Conservation (phyloP, 2,329 filamentous ascomycete genomes). For the Xylariaceae sp. region DNA sequence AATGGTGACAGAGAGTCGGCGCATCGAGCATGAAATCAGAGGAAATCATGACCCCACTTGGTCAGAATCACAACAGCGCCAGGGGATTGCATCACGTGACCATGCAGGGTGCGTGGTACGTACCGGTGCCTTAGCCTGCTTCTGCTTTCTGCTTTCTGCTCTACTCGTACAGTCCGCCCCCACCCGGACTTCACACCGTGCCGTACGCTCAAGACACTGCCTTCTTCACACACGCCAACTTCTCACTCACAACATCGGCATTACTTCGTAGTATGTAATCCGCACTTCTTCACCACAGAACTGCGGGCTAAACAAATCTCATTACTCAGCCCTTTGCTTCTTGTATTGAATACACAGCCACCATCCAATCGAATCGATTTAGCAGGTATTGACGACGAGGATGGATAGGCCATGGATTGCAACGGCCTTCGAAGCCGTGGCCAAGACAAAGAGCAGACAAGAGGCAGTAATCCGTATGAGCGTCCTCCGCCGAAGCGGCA, state of each 20-base stretch:
- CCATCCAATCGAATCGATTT: background rate
- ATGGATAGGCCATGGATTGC: background rate
- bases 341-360: background rate
- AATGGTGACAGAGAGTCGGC: constrained; percentile 12
- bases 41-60: constrained; percentile 6
- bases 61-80: background rate
- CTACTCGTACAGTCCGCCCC: background rate
- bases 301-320: background rate
- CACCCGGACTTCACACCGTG: too few relatives aligned
- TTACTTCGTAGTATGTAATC: too few relatives aligned
- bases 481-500: background rate
- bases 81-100: constrained; percentile 14
- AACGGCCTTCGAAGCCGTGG: background rate
- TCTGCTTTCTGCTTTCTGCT: background rate
- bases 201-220: too few relatives aligned
- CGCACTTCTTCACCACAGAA: too few relatives aligned
- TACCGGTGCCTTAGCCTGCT: background rate
- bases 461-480: background rate
- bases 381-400: background rate
- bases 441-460: background rate
- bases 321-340: background rate
- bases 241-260: too few relatives aligned
- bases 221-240: too few relatives aligned
- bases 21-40: constrained; percentile 12
- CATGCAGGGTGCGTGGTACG: constrained; percentile 5